phyloP scores from a whole-genome alignment of 805 yeast genomes.

The Metschnikowia lachancei region DNA sequence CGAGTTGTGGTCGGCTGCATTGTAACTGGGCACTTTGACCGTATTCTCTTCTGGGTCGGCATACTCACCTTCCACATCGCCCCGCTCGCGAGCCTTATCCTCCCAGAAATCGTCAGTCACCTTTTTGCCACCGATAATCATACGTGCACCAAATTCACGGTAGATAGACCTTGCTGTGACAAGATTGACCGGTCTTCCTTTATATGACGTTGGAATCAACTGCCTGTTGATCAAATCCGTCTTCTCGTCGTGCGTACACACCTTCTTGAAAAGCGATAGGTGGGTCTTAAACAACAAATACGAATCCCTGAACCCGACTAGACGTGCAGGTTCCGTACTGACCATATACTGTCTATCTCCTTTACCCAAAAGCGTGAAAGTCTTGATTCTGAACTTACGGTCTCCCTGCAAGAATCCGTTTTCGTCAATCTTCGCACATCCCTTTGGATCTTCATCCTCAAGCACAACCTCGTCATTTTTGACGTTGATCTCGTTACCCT shows the following conservation, averaged over 20 bases:
- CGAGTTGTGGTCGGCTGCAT: slow-evolving; percentile 18
- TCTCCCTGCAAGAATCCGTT: slow-evolving; percentile 70
- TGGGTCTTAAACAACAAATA: slow-evolving; percentile 87
- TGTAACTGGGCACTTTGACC: slow-evolving; percentile 13
- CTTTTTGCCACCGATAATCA: slow-evolving; percentile 74
- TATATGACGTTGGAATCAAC: slow-evolving; percentile 83
- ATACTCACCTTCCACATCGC: slow-evolving; percentile 66
- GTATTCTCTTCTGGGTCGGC: slow-evolving; percentile 52
- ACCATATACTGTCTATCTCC: slow-evolving; percentile 83
- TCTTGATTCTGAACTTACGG: slow-evolving; percentile 68
- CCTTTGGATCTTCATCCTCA: slow-evolving; percentile 68
- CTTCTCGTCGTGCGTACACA: slow-evolving; percentile 74
- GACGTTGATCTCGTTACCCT: slow-evolving; percentile 64
- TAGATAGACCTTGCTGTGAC: slow-evolving; percentile 88
- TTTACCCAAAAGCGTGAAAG: slow-evolving; percentile 60
- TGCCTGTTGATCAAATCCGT: slow-evolving; percentile 77
- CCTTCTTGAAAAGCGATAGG: slow-evolving; percentile 66
- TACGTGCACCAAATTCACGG: slow-evolving; percentile 87
- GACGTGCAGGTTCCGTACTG: slow-evolving; percentile 93
- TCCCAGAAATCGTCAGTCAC: slow-evolving; percentile 90
- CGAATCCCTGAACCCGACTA: slow-evolving; percentile 91
- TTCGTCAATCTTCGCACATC: slow-evolving; percentile 67
- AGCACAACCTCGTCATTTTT: slow-evolving; percentile 75
- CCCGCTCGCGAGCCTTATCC: slow-evolving; percentile 52
- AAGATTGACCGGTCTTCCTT: slow-evolving; percentile 83